A percentile compares a stretch with the other conserved stretches of the same genome.
phyloP scores from a whole-genome alignment of 2,329 filamentous ascomycete genomes.

The Xylariaceae sp. region DNA sequence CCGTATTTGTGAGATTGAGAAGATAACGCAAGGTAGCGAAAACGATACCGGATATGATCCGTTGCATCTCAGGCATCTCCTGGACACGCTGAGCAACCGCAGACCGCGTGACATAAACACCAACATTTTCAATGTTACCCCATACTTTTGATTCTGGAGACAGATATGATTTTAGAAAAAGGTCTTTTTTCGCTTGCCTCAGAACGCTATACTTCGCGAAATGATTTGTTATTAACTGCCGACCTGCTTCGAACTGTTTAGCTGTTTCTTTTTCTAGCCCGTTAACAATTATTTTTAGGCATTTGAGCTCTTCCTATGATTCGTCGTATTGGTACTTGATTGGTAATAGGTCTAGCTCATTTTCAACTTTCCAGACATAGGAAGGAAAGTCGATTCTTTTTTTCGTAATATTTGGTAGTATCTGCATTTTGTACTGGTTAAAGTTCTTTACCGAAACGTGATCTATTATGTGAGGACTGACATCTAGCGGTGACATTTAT shows the following conservation, averaged over 20 bases:
- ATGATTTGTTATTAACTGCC: background rate
- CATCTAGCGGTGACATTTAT: background rate
- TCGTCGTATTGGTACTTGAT: constrained; percentile 5
- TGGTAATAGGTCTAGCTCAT: constrained; percentile 1
- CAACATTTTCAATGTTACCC: background rate
- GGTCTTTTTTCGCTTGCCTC: background rate
- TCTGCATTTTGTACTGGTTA: background rate
- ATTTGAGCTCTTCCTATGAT: constrained; percentile 4
- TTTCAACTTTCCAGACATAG: constrained; percentile 7
- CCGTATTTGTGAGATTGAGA: background rate
- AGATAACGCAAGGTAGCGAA: constrained; percentile 4
- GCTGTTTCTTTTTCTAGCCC: constrained; percentile 4
- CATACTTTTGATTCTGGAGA: background rate
- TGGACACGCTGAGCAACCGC: background rate
- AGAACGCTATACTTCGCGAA: background rate
- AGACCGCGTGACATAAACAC: background rate
- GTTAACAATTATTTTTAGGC: background rate
- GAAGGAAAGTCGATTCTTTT: background rate
- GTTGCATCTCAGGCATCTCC: constrained; percentile 1
- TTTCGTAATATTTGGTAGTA: background rate
- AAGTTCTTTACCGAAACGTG: constrained; percentile 2
- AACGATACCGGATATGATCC: constrained; percentile 2
- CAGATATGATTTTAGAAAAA: background rate
- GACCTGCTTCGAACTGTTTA: background rate
- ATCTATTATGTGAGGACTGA: background rate